Evolutionary conservation across 129 eudicot genomes (phyloP), one percentile per base, ranked within the genome.

Genomic region (Smallanthus sonchifolius): DNA sequence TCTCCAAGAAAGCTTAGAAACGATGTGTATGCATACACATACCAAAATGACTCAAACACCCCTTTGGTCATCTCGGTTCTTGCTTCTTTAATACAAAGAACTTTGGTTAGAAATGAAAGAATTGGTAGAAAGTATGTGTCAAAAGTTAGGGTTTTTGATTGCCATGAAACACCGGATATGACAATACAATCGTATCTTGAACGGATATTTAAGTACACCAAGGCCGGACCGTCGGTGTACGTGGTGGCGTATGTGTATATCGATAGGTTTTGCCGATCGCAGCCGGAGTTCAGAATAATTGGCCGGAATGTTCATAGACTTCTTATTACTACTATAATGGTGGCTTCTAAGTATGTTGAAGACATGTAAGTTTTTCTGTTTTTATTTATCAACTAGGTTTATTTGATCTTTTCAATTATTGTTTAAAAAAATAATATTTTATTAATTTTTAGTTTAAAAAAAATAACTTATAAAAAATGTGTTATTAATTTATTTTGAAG

Each of bases 291-390:
- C 39, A 61, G 91, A 19, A 83, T 94, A 35, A 84, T 81, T 49
- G 83, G 90, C 42, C 69, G 91, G 60, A 94, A 94, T 86, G 99
- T 94, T 13, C 97, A 94, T 80, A 83, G 99, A 71, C 86, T 94
- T 75, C 99, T 94, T 72, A 88, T 94, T 45, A 94, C 99, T 2
- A 94, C 99, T 10, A 83, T 94, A 63, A 88, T 94, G 96, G 94
- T 94, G 77, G 96, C 99, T 42, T 94, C 97, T 44, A 94, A 94
- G 75, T 94, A 88, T 78, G 99, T 91, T 9, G 99, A 94, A 81
- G 99, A 94, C 85, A 91, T 84, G 99, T 94, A 80, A 88, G 97
- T 83, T 70, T 20, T 52, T 17, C 35, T 7, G 5, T 37, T 64
- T 15, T 35, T 7, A 2, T 1, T 15, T 16, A 11, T 30, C 2